A percentile compares a stretch with the other conserved stretches of the same genome.
These are phyloP conservation scores for Sphaerobolus stellatus DNA, from an alignment of 1,284 basidiomycete genomes.

Conservation along the genomic window DNA sequence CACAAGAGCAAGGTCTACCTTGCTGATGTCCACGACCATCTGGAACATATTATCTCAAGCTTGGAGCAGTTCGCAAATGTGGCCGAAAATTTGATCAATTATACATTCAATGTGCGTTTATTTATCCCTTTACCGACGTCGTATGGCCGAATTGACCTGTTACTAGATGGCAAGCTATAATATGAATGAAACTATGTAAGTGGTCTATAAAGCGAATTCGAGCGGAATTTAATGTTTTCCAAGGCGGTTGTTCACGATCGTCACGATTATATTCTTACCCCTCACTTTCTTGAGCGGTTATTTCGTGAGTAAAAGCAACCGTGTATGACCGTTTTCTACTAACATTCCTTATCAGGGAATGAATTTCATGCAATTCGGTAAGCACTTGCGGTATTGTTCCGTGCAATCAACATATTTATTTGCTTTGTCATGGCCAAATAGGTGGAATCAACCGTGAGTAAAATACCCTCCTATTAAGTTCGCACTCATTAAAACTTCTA, in stretches of 20 bases:
- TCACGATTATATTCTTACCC: conserved; percentile 69
- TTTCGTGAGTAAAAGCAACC: conserved; percentile 48
- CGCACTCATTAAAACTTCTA: conserved; percentile 26
- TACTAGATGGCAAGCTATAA: conserved; percentile 62
- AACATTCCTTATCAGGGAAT: conserved; percentile 48
- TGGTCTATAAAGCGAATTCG: conserved; percentile 11
- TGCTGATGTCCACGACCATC: conserved; percentile 68
- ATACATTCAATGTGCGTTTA: conserved; percentile 56
- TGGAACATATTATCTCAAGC: conserved; percentile 64
- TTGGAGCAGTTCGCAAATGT: conserved; percentile 68
- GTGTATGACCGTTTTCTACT: conserved; percentile 1
- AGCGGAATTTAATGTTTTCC: not conserved
- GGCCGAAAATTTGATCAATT: conserved; percentile 68
- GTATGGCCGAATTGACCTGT: conserved; percentile 7
- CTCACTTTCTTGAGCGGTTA: conserved; percentile 70
- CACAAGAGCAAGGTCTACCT: conserved; percentile 51
- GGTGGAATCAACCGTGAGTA: not conserved
- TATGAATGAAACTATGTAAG: conserved; percentile 69
- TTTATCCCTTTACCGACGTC: conserved; percentile 11
- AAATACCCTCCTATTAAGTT: not conserved
- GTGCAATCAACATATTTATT: conserved; percentile 8
- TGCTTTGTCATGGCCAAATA: not conserved
- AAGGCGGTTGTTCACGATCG: conserved; percentile 57
- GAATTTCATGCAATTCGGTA: conserved; percentile 59
- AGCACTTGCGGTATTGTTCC: not conserved